A percentile compares a stretch with the other conserved stretches of the same genome.
Conservation (phyloP, 2,329 filamentous ascomycete genomes). For the Microcera coccophila region DNA sequence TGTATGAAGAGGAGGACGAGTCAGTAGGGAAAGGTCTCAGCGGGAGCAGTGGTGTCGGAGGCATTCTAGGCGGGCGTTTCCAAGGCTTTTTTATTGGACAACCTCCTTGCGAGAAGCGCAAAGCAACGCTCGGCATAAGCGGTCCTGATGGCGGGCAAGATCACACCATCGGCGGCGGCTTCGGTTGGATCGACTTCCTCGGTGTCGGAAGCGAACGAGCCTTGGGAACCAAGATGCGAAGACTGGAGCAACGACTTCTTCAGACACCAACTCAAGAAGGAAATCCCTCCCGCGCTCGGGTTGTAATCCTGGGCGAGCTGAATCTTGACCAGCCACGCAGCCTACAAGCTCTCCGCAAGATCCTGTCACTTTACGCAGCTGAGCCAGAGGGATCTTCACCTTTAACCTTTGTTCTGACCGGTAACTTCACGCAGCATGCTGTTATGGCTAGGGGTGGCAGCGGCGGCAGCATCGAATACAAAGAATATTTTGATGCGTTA, state of each 20-base stretch:
- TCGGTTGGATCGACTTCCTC: constrained; percentile 96
- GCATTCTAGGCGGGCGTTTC: constrained; percentile 87
- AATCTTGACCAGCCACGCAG: constrained; percentile 82
- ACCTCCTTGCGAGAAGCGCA: constrained; percentile 82
- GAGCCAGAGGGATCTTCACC: constrained; percentile 64
- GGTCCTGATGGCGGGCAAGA: constrained; percentile 55
- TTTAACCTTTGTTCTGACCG: constrained; percentile 75
- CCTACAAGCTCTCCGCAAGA: constrained; percentile 73
- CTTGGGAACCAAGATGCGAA: constrained; percentile 76
- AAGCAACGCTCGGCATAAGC: constrained; percentile 70
- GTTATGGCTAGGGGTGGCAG: constrained; percentile 65
- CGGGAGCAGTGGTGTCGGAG: constrained; percentile 77
- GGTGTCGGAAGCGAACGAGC: constrained; percentile 87
- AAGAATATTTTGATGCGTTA: constrained; percentile 89
- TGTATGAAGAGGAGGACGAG: constrained; percentile 91
- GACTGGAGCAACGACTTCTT: constrained; percentile 67
- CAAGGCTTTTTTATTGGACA: constrained; percentile 87
- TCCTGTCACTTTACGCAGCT: constrained; percentile 69
- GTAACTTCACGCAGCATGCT: constrained; percentile 71
- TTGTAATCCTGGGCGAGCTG: constrained; percentile 80
- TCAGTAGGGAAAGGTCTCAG: constrained; percentile 66
- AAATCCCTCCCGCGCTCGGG: constrained; percentile 43
- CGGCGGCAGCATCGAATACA: constrained; percentile 88
- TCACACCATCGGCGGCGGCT: constrained; percentile 66
- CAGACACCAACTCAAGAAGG: constrained; percentile 35